Base-by-base conservation (phyloP, 1,284 basidiomycete species). In the Termitomyces sp. region DNA sequence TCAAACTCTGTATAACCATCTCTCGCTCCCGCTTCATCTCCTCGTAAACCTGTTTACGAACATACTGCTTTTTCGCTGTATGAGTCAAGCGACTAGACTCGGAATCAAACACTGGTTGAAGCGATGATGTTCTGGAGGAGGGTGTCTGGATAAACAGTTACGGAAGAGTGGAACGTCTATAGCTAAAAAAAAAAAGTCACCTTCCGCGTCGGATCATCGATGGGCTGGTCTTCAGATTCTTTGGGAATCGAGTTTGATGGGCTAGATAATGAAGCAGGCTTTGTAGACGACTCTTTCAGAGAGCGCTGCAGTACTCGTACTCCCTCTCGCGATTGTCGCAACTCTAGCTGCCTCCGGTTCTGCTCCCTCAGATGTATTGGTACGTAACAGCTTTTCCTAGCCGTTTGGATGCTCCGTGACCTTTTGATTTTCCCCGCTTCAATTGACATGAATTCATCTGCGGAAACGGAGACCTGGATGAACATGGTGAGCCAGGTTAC, bases 1-100 rank as follows among this genome's bases (percentile, higher is more conserved):
- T 45, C 24, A 46, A 31, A 40, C 26, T 53, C 28, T 53, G 31
- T 40, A 53, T 53, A 2, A 53, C 43, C 44, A 53, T 53, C 17
- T 53, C 51, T 15, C 44, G 44, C 34, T 53, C 51, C 5, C 15
- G 33, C 43, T 53, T 53, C 36, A 45, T 21, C 36, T 53, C 43
- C 24, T 46, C 36, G 24, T 38, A 40, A 31, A 15, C 36, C n/a
- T 42, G 43, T 36, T 39, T 53, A 38, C 15, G 19, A 4, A 36
- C 10, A 5, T 21, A 52, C 10, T 17, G 50, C 36, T 26, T 24
- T 12, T 40, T 40, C 13, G 3, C 10, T 21, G 17, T 2, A 4
- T 13, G 39, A 13, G 19, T 9, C 10, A 19, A 40, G 10, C 19
- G 19, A n/a, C 10, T 21, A 40, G 39, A 40, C 28, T 45, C 26